These are phyloP conservation scores for Alternaria solani DNA, from an alignment of 2,329 filamentous ascomycete species.

Conservation along the genomic window DNA sequence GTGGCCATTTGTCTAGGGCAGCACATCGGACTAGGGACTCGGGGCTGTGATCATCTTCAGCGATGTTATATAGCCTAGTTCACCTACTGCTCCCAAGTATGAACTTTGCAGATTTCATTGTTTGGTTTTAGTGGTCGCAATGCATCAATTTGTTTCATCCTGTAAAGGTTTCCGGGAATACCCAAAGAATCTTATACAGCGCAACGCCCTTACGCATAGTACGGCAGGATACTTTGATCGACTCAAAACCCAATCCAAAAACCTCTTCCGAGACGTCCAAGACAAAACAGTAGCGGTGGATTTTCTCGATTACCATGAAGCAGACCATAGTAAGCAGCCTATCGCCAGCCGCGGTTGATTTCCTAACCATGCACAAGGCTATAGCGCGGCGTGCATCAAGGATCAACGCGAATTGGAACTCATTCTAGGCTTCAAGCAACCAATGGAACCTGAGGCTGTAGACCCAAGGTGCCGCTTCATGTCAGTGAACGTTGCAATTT, in stretches of 20 bases:
- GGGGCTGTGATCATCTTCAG: not conserved
- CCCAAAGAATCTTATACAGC: not conserved
- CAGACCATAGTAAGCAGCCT: not conserved
- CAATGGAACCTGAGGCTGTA: not conserved
- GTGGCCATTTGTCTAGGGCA: conserved; percentile 7
- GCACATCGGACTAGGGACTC: not conserved
- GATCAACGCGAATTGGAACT: not conserved
- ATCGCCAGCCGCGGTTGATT: not conserved
- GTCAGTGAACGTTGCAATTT: conserved; percentile 6
- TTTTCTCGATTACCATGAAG: not conserved
- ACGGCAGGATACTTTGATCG: not conserved
- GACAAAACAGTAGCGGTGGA: not conserved
- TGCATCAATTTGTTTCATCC: not conserved
- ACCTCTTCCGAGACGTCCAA: not conserved
- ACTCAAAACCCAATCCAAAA: not conserved
- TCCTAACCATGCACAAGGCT: not conserved
- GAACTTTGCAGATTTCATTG: not conserved
- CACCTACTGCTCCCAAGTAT: not conserved
- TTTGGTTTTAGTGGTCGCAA: no score
- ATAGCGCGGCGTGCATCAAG: not conserved
- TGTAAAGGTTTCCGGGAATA: not conserved
- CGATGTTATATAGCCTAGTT: not conserved
- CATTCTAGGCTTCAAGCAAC: not conserved
- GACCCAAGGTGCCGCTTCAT: conserved; percentile 28
- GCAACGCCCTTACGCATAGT: not conserved